phyloP scores from a whole-genome alignment of 2,329 filamentous ascomycete species.

The Chrysosporium keratinophilum region DNA sequence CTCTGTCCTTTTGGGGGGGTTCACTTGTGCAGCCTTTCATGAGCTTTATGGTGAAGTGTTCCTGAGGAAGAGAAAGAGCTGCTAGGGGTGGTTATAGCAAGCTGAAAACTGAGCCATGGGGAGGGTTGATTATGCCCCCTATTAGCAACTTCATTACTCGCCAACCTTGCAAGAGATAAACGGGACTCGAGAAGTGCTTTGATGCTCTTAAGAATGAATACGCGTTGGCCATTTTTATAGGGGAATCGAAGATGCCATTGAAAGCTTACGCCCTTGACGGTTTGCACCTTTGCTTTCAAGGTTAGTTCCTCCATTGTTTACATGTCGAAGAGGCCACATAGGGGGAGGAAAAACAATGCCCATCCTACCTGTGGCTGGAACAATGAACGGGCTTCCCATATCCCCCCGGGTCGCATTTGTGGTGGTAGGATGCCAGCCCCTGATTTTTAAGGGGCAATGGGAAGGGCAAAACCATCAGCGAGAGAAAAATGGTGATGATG shows the following conservation, averaged over 20 bases:
- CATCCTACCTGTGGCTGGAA: not conserved
- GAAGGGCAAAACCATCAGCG: too few species aligned
- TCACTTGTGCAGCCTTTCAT: conserved; percentile 1
- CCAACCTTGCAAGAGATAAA: not conserved
- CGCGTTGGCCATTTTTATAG: not conserved
- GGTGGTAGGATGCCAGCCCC: too few species aligned
- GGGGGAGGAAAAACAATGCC: not conserved
- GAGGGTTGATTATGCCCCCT: not conserved
- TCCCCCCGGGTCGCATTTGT: too few species aligned
- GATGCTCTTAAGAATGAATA: not conserved
- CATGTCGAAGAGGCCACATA: not conserved
- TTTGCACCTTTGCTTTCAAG: not conserved
- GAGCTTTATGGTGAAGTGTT: conserved; percentile 2
- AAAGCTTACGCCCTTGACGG: not conserved
- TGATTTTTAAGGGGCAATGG: too few species aligned
- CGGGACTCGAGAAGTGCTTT: not conserved
- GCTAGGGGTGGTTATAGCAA: not conserved
- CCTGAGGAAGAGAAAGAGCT: not conserved
- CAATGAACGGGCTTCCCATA: not conserved
- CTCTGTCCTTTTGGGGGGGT: not conserved
- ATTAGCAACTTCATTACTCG: not conserved
- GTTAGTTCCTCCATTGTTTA: not conserved
- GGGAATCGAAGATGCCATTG: not conserved
- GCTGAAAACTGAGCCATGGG: not conserved
- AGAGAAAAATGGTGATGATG: too few species aligned